Evolutionary conservation across 139 green algal species (phyloP).

Genomic region (Picochlorum sp.): DNA sequence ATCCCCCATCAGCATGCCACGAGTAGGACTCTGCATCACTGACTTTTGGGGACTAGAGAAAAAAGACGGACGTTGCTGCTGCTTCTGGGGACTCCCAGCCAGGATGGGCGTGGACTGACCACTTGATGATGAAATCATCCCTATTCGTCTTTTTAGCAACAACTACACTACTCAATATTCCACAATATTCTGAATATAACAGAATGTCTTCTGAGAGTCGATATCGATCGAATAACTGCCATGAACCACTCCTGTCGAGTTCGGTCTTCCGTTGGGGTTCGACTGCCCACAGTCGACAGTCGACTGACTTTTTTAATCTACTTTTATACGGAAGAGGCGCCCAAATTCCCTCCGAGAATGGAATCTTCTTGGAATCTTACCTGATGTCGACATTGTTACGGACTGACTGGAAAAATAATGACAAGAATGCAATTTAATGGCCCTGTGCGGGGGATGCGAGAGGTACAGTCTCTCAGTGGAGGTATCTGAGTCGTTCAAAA

Average conservation of each 20-base stretch:
- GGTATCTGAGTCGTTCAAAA: too few relatives aligned
- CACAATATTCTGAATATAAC: too few relatives aligned
- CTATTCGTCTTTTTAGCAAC: too few relatives aligned
- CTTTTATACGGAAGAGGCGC: neutral
- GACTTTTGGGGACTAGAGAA: constrained; percentile 2
- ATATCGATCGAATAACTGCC: too few relatives aligned
- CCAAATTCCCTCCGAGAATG: neutral
- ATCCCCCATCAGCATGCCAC: constrained; percentile 10
- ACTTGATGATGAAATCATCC: too few relatives aligned
- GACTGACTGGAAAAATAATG: neutral
- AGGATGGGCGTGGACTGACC: too few relatives aligned
- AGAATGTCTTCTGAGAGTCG: too few relatives aligned
- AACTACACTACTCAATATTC: too few relatives aligned
- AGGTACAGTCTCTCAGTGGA: too few relatives aligned
- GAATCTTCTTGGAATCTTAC: neutral
- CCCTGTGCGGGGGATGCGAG: too few relatives aligned
- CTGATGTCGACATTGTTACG: neutral
- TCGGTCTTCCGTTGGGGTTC: neutral
- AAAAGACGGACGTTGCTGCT: too few relatives aligned
- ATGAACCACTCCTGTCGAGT: neutral
- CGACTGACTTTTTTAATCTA: neutral
- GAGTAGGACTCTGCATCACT: neutral
- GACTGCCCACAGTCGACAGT: neutral
- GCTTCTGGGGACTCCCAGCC: too few relatives aligned
- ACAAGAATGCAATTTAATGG: neutral